Evolutionary conservation across 1,139 yeast genomes (phyloP).

Genomic region (Lodderomyces margitis): DNA sequence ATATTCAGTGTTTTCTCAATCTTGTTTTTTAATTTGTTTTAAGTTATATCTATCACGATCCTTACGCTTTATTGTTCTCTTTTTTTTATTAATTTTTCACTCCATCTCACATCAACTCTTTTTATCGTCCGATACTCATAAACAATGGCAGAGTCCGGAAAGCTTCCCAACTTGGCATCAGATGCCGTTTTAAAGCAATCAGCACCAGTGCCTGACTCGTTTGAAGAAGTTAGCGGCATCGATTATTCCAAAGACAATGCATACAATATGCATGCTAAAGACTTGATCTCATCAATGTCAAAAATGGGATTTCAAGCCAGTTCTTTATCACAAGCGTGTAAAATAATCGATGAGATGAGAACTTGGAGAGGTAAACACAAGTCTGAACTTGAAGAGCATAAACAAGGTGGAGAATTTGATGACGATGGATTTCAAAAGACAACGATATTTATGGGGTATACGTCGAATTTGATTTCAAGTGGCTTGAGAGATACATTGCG

Average conservation of each 20-base stretch:
- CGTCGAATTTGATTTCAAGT: conserved; percentile 93
- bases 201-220: conserved; percentile 78
- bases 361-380: conserved; percentile 81
- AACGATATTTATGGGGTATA: conserved; percentile 92
- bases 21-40: too few relatives aligned
- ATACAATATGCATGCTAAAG: conserved; percentile 71
- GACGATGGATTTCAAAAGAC: conserved; percentile 80
- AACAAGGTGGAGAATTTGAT: conserved; percentile 71
- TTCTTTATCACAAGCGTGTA: conserved; percentile 82
- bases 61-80: neutral
- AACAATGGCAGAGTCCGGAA: conserved; percentile 12
- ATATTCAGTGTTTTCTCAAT: too few relatives aligned
- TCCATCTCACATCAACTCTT: neutral
- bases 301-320: conserved; percentile 99
- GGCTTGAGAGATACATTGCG: conserved; percentile 91
- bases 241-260: conserved; percentile 78
- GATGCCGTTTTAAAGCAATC: conserved; percentile 91
- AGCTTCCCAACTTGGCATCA: conserved; percentile 62
- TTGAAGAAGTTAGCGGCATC: conserved; percentile 77
- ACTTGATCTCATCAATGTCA: conserved; percentile 76
- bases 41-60: too few relatives aligned
- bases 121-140: neutral
- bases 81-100: conserved; percentile 1
- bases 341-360: conserved; percentile 88
- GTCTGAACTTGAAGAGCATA: conserved; percentile 64